Percentiles rank a stretch among this genome's conserved stretches.
These are phyloP conservation scores for Stephania cephalantha DNA, from an alignment of 164 flowering plant species.

Conservation along the genomic window DNA sequence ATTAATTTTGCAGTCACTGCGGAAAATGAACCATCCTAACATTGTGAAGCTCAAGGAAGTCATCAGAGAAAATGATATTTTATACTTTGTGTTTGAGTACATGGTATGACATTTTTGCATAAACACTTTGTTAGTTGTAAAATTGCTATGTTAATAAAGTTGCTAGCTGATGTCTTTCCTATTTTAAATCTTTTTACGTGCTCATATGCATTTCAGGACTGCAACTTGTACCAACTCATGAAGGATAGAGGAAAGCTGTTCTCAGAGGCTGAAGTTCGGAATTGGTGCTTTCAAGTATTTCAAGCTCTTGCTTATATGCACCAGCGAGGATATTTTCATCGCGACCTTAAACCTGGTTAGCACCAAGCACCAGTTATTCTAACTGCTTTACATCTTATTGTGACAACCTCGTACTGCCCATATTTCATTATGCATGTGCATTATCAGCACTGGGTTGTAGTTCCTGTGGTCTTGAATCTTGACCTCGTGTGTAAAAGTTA, in stretches of 20 bases:
- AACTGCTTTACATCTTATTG: not conserved
- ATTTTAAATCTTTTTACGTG: not conserved
- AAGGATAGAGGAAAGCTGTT: slow-evolving; percentile 70
- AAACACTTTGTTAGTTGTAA: not conserved
- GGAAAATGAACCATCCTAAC: slow-evolving; percentile 91
- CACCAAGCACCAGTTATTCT: not conserved
- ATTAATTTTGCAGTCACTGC: slow-evolving; percentile 55
- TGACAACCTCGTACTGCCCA: not conserved
- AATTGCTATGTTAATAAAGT: not conserved
- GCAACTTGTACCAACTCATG: slow-evolving; percentile 90
- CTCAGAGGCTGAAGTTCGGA: slow-evolving; percentile 77
- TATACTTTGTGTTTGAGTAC: slow-evolving; percentile 91
- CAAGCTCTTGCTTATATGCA: slow-evolving; percentile 98
- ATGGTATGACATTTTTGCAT: slow-evolving; percentile 44
- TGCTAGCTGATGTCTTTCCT: not conserved
- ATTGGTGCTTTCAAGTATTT: slow-evolving; percentile 98
- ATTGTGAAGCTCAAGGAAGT: slow-evolving; percentile 98
- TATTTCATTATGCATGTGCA: not conserved
- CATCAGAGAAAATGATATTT: slow-evolving; percentile 75
- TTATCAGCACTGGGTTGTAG: not conserved
- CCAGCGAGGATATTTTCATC: slow-evolving; percentile 43
- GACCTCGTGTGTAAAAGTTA: not conserved
- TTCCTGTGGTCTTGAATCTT: not conserved
- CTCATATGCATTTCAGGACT: slow-evolving; percentile 50
- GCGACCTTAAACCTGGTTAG: slow-evolving; percentile 38